Conservation (phyloP, 106 monocot species). For the Narthecium ossifragum region DNA sequence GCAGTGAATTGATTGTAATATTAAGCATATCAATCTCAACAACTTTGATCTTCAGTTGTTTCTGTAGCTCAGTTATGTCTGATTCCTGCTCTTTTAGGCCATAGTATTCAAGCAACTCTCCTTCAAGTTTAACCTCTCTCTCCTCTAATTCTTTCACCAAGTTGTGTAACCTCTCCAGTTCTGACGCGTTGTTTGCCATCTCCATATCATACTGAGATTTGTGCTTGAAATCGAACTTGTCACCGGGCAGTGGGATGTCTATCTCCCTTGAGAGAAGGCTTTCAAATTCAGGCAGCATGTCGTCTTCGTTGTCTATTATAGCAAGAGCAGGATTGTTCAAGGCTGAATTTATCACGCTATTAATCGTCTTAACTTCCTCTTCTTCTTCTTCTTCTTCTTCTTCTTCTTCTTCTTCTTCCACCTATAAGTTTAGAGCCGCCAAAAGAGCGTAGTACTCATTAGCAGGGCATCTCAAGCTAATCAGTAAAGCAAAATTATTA, state of each 20-base stretch:
- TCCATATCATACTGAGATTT: constrained; percentile 46
- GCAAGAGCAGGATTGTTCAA: constrained; percentile 6
- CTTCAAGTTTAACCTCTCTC: constrained; percentile 89
- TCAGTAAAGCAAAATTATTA: too few relatives aligned
- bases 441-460: too few relatives aligned
- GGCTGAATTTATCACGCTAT: constrained; percentile 29
- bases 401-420: too few relatives aligned
- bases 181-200: constrained; percentile 53
- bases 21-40: constrained; percentile 83
- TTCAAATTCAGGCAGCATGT: constrained; percentile 66
- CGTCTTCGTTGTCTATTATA: constrained; percentile 39
- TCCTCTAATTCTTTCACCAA: constrained; percentile 77
- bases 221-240: constrained; percentile 38
- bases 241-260: constrained; percentile 44
- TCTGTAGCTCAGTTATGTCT: constrained; percentile 62
- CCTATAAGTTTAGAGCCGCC: too few relatives aligned
- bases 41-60: constrained; percentile 74
- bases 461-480: too few relatives aligned
- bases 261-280: constrained; percentile 69
- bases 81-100: constrained; percentile 90
- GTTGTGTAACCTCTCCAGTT: constrained; percentile 50
- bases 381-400: constrained; percentile 79
- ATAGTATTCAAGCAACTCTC: constrained; percentile 88
- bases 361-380: constrained; percentile 73
- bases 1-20: constrained; percentile 57